A percentile compares a stretch with the other conserved stretches of the same genome.
These are phyloP conservation scores for Betula pendula DNA, from an alignment of 306 rosid species.

Conservation along the genomic window DNA sequence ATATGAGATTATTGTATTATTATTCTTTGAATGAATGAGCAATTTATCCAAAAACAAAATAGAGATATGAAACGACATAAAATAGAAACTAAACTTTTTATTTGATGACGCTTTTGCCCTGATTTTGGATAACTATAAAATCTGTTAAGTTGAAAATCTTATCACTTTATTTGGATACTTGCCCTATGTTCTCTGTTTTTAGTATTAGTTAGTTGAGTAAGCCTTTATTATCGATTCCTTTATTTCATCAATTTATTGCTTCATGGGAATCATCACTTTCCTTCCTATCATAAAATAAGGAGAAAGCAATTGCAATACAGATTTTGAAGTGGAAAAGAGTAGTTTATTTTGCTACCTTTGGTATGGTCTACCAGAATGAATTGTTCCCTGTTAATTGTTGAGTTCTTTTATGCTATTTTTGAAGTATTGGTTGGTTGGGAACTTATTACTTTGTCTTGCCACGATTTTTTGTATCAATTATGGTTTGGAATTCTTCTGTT, in stretches of 20 bases:
- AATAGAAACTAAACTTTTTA: too few species aligned
- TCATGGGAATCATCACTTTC: background rate
- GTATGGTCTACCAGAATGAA: background rate
- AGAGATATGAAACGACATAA: too few species aligned
- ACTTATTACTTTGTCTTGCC: too few species aligned
- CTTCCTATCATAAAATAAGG: background rate
- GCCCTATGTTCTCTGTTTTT: background rate
- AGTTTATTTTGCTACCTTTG: background rate
- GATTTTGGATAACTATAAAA: background rate
- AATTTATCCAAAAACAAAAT: too few species aligned
- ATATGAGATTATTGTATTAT: too few species aligned
- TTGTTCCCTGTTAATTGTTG: background rate
- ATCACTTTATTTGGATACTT: background rate
- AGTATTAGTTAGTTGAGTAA: background rate
- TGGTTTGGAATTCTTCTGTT: too few species aligned
- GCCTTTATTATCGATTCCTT: background rate
- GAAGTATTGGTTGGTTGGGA: too few species aligned
- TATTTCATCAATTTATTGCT: background rate
- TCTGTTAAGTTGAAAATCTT: background rate
- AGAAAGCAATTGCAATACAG: background rate
- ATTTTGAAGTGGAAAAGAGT: background rate
- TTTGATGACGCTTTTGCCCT: too few species aligned
- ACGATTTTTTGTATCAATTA: too few species aligned
- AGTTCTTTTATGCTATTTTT: too few species aligned
- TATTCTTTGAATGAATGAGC: too few species aligned